These are phyloP conservation scores for Musa acuminata DNA, from an alignment of 176 grass and related monocot genomes.

Conservation along the genomic window DNA sequence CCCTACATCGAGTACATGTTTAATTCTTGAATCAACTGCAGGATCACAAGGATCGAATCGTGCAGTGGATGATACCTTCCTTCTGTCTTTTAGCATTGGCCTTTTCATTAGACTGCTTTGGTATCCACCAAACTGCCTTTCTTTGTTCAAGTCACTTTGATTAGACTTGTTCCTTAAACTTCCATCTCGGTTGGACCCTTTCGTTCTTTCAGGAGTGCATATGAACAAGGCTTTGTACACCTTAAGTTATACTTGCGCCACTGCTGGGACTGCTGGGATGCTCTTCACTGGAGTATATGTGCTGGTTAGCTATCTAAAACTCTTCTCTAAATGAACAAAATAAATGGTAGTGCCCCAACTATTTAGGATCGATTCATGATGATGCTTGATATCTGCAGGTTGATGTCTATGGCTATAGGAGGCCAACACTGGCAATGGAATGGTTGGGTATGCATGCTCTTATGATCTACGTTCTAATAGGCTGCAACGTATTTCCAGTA, in stretches of 20 bases:
- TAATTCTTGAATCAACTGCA: constrained; percentile 11
- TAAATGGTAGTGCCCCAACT: no score
- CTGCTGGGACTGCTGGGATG: constrained; percentile 46
- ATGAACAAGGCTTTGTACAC: constrained; percentile 80
- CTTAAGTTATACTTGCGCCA: constrained; percentile 62
- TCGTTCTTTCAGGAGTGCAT: constrained; percentile 33
- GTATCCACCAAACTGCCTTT: constrained; percentile 20
- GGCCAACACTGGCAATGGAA: constrained; percentile 35
- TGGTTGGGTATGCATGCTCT: constrained; percentile 79
- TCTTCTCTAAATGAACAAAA: background rate
- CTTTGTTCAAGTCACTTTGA: background rate
- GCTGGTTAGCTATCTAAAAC: constrained; percentile 33
- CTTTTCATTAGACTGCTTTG: constrained; percentile 43
- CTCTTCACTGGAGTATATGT: constrained; percentile 55
- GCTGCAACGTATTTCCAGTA: constrained; percentile 55
- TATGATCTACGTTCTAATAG: constrained; percentile 63
- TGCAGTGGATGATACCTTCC: constrained; percentile 47
- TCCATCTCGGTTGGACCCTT: background rate
- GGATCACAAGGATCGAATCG: constrained; percentile 43
- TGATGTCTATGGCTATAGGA: constrained; percentile 64
- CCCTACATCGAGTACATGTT: no score
- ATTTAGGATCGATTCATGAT: no score
- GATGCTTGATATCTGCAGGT: constrained; percentile 29
- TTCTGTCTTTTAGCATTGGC: constrained; percentile 44
- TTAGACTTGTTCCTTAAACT: background rate